A percentile compares a stretch with the other conserved stretches of the same genome.
These are phyloP conservation scores for Eucommia ulmoides DNA, from an alignment of 257 asterid genomes.

Conservation along the genomic window DNA sequence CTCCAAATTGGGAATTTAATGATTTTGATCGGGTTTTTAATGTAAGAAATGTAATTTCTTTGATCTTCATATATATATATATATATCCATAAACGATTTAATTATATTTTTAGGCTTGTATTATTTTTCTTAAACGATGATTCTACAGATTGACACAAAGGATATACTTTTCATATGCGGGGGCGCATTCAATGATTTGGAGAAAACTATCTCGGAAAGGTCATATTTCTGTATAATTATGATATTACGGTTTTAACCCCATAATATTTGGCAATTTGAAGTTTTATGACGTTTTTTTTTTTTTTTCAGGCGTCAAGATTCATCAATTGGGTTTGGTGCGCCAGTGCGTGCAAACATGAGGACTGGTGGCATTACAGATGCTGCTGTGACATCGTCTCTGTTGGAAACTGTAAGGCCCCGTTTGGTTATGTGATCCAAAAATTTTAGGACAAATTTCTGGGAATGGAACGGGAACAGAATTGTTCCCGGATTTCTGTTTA, in stretches of 20 bases:
- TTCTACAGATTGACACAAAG: constrained; percentile 82
- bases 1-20: no score
- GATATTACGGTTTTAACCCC: neutral
- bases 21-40: neutral
- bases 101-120: neutral
- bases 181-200: constrained; percentile 97
- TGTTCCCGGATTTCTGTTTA: no score
- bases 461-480: no score
- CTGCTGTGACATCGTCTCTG: constrained; percentile 82
- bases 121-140: neutral
- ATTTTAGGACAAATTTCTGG: no score
- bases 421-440: neutral
- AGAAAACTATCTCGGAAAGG: constrained; percentile 98
- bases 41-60: neutral
- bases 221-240: constrained; percentile 11
- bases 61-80: no score
- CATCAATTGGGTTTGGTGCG: constrained; percentile 96
- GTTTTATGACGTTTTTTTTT: constrained; percentile 9
- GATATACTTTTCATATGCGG: constrained; percentile 97
- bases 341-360: constrained; percentile 97
- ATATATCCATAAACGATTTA: neutral
- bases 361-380: constrained; percentile 57
- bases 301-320: constrained; percentile 86
- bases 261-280: neutral
- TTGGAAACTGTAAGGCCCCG: constrained; percentile 61